These are phyloP conservation scores for Lentinula lateritia DNA, from an alignment of 768 basidiomycete species.

Conservation along the genomic window DNA sequence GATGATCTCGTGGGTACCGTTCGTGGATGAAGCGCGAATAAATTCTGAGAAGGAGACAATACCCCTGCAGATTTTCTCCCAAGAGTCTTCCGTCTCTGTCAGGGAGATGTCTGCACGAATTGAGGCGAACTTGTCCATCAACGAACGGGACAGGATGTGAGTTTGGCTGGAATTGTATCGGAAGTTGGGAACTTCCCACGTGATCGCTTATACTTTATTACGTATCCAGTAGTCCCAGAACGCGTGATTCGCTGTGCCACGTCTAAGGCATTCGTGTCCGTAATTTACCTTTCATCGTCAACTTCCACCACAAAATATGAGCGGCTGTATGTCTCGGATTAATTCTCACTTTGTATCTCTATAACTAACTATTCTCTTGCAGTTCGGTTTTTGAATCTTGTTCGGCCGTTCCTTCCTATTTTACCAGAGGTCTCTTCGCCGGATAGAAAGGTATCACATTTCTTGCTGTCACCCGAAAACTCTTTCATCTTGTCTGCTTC, in stretches of 20 bases:
- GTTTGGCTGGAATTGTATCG: not conserved
- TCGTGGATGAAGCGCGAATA: slow-evolving; percentile 47
- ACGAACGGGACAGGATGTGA: not conserved
- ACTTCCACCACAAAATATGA: slow-evolving; percentile 48
- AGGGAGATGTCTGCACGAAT: slow-evolving; percentile 26
- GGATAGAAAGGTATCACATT: slow-evolving; percentile 77
- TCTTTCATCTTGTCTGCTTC: not conserved
- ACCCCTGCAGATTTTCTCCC: slow-evolving; percentile 60
- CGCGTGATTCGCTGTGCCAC: not conserved
- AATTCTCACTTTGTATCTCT: not conserved
- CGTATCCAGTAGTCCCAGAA: not conserved
- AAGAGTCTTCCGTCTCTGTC: slow-evolving; percentile 73
- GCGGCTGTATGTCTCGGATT: slow-evolving; percentile 58
- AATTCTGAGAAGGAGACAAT: slow-evolving; percentile 41
- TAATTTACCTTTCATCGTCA: slow-evolving; percentile 12
- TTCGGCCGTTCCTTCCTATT: slow-evolving; percentile 95
- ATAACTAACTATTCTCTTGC: slow-evolving; percentile 7
- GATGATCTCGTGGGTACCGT: slow-evolving; percentile 46
- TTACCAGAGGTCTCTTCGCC: slow-evolving; percentile 97
- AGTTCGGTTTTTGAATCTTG: slow-evolving; percentile 98
- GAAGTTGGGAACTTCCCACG: not conserved
- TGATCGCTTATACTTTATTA: not conserved
- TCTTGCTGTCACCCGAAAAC: slow-evolving; percentile 5
- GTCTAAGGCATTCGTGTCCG: not conserved
- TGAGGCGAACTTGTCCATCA: not conserved